phyloP scores from a whole-genome alignment of 2,329 filamentous ascomycete genomes.

The Paracorniculantispora psalliotae region DNA sequence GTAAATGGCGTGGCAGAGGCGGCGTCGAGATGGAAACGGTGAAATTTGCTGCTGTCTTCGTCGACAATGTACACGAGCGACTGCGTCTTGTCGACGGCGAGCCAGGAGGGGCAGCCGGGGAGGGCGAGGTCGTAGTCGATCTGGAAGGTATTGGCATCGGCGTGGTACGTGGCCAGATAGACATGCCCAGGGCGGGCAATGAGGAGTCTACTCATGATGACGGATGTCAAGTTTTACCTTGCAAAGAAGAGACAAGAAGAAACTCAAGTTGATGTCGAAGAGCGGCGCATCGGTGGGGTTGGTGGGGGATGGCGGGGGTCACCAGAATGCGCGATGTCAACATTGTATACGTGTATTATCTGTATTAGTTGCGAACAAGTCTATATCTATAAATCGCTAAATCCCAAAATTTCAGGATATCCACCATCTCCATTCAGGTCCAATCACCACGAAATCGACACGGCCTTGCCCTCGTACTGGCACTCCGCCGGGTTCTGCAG shows the following conservation, averaged over 20 bases:
- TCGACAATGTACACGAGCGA: slow-evolving; percentile 41
- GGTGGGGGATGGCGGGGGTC: background rate
- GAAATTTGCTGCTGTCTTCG: slow-evolving; percentile 38
- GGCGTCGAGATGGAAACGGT: slow-evolving; percentile 35
- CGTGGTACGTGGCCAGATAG: slow-evolving; percentile 37
- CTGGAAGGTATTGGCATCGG: slow-evolving; percentile 29
- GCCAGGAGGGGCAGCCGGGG: slow-evolving; percentile 41
- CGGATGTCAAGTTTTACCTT: background rate
- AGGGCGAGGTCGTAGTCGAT: slow-evolving; percentile 29
- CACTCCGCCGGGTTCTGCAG: slow-evolving; percentile 18
- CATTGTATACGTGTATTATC: too few species aligned
- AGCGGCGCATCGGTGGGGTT: background rate
- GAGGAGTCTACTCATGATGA: slow-evolving; percentile 28
- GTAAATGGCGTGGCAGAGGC: slow-evolving; percentile 24
- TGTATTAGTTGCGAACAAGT: too few species aligned
- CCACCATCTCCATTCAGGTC: background rate
- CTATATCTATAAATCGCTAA: background rate
- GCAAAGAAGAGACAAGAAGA: background rate
- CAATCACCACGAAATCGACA: slow-evolving; percentile 25
- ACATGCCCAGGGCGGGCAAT: slow-evolving; percentile 38
- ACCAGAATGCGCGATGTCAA: too few species aligned
- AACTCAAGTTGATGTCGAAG: background rate
- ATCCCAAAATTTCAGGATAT: slow-evolving; percentile 13
- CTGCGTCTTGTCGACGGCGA: slow-evolving; percentile 35
- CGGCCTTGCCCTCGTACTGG: slow-evolving; percentile 25